Evolutionary conservation across 768 basidiomycete genomes (phyloP), one percentile per base, ranked within the genome.

Genomic region (Candolleomyces eurysporus): DNA sequence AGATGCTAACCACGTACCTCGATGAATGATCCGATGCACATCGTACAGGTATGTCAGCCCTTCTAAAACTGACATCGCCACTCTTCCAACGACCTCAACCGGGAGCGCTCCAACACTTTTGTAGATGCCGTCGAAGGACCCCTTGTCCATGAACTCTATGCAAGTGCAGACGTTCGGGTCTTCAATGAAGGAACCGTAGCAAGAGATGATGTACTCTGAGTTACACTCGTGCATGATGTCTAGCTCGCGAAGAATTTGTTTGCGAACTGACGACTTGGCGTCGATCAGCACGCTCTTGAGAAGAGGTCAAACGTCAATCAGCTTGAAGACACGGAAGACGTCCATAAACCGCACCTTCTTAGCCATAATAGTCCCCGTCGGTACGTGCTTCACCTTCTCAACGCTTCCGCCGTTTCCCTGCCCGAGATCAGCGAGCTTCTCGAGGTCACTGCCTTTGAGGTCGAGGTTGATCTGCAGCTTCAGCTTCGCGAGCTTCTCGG

Each of bases 151-250:
- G 73, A 77, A 92, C 71, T 99, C 97, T 89, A 99, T 98, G 77
- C 96, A 98, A 48, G 98, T 96, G 75, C 96, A 97, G 71, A 99
- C 96, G 68, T 98, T 98, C 7, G 97, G 96, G 70, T 99, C 97
- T 0, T 91, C 87, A 48, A 98, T 79, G 78, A 94, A 99, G 45
- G 97, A 96, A 59, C 97, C 97, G 71, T 90, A 96, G 78, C 98
- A 98, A 1, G 92, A 94, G 66, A 99, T 91, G 72, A 99, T 99
- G 76, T 94, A 92, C 48, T 83, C 84, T 7, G 93, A 96, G 63
- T 90, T 83, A 74, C 96, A 98, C 73, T 97, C 92, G 72, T 98
- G 94, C 96, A 98, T 95, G 79, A 99, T 99, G 68, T 98, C 96
- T 63, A 99, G 79, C 72, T 99, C 97, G 61, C 97, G 91, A 31